Conservation (phyloP, 805 yeast genomes). For the Wickerhamiella parazyma region DNA sequence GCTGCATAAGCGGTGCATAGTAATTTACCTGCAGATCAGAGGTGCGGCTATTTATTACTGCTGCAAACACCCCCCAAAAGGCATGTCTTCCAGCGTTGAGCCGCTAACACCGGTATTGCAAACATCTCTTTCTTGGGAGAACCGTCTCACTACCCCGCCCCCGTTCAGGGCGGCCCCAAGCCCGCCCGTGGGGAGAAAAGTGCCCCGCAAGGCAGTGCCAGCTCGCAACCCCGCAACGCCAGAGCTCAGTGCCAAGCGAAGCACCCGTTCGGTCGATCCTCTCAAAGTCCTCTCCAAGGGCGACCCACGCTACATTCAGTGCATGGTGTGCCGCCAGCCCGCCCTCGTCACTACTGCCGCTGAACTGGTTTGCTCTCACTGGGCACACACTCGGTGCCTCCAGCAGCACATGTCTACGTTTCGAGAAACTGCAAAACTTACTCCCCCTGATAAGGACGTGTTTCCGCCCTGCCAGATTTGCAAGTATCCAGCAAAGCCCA, state of each 20-base stretch:
- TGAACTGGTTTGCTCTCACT: slow-evolving; percentile 10
- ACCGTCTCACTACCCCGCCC: background rate
- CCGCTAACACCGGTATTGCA: slow-evolving; percentile 4
- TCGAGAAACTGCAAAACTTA: no score
- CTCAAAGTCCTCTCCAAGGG: background rate
- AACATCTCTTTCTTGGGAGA: slow-evolving; percentile 1
- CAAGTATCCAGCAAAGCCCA: slow-evolving; percentile 10
- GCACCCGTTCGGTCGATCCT: background rate
- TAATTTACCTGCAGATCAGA: background rate
- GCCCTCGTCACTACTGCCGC: slow-evolving; percentile 1
- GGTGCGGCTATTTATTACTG: background rate
- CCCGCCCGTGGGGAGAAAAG: background rate
- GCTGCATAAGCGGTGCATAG: background rate
- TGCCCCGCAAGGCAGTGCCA: slow-evolving; percentile 2
- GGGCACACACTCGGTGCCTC: slow-evolving; percentile 8
- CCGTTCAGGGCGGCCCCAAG: background rate
- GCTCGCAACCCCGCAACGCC: no score
- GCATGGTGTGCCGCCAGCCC: slow-evolving; percentile 8
- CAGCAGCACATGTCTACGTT: no score
- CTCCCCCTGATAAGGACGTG: no score
- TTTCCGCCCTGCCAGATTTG: slow-evolving; percentile 9
- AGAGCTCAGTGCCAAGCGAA: no score
- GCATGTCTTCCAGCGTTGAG: background rate
- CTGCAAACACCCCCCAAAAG: background rate
- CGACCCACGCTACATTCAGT: slow-evolving; percentile 7